A percentile compares a stretch with the other conserved stretches of the same genome.
phyloP scores from a whole-genome alignment of 2,329 filamentous ascomycete species.

The Colletotrichum tabaci region DNA sequence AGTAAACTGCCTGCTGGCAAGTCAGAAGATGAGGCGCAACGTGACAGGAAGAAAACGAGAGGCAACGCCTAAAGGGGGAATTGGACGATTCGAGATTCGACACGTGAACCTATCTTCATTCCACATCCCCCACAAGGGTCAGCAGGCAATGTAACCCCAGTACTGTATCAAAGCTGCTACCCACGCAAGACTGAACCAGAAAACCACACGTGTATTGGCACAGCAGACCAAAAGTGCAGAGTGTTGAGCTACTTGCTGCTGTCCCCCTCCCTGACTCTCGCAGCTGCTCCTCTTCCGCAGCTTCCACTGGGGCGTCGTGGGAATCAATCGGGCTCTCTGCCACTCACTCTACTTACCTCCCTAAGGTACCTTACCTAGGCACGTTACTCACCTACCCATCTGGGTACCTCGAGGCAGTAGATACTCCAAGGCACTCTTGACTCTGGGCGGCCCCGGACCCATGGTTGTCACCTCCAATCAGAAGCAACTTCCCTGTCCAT shows the following conservation, averaged over 20 bases:
- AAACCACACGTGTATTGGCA: constrained; percentile 3
- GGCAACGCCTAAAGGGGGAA: constrained; percentile 14
- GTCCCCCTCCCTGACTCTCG: constrained; percentile 11
- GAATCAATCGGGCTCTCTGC: constrained; percentile 21
- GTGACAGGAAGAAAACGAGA: constrained; percentile 5
- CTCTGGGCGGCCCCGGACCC: background rate
- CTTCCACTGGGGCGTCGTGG: constrained; percentile 26
- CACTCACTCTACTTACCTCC: too few species aligned
- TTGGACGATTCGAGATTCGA: constrained; percentile 26
- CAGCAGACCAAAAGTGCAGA: constrained; percentile 35
- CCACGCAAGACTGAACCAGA: background rate
- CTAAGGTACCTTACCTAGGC: too few species aligned
- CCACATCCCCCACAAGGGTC: constrained; percentile 40
- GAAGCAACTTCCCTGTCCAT: constrained; percentile 35
- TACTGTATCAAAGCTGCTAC: background rate
- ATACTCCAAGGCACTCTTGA: background rate
- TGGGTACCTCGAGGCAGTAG: too few species aligned
- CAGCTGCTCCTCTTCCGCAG: constrained; percentile 17
- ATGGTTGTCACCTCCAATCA: constrained; percentile 35
- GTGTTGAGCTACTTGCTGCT: constrained; percentile 31
- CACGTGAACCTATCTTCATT: constrained; percentile 39
- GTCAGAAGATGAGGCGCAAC: constrained; percentile 5
- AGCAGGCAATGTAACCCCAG: constrained; percentile 40
- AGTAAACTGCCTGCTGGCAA: constrained; percentile 1
- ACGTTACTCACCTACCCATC: too few species aligned